phyloP scores from a whole-genome alignment of 108 stramenopile species.

The Fragilariopsis cylindrus region DNA sequence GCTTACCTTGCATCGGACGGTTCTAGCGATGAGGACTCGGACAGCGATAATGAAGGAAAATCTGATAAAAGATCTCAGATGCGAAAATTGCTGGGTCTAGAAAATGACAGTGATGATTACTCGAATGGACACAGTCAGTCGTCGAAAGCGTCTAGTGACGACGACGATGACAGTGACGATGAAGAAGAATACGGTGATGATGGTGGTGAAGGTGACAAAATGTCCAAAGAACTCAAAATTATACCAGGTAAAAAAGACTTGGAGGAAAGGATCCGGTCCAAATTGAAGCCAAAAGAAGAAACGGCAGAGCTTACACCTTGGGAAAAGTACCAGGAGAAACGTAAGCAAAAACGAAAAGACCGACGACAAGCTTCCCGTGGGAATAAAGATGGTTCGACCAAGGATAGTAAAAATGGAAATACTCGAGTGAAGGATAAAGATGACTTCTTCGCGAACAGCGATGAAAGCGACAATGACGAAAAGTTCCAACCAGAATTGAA shows the following conservation, averaged over 20 bases:
- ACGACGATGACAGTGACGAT: slow-evolving; percentile 25
- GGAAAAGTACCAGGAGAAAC: slow-evolving; percentile 85
- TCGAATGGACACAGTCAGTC: slow-evolving; percentile 3
- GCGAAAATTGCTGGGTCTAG: slow-evolving; percentile 58
- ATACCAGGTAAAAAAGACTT: slow-evolving; percentile 64
- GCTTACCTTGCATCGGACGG: slow-evolving; percentile 87
- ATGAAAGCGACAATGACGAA: slow-evolving; percentile 23
- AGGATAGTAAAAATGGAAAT: neutral
- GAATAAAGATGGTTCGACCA: slow-evolving; percentile 28
- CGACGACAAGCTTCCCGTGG: slow-evolving; percentile 51
- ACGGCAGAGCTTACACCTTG: slow-evolving; percentile 73
- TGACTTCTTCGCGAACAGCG: slow-evolving; percentile 49
- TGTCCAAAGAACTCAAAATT: slow-evolving; percentile 57
- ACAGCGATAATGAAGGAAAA: slow-evolving; percentile 34
- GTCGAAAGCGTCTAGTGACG: slow-evolving; percentile 5
- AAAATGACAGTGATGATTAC: slow-evolving; percentile 47
- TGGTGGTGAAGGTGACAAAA: slow-evolving; percentile 48
- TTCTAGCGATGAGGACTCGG: slow-evolving; percentile 66
- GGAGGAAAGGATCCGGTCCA: slow-evolving; percentile 77
- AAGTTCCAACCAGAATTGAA: neutral
- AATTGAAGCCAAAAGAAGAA: slow-evolving; percentile 45
- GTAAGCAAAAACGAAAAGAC: slow-evolving; percentile 81
- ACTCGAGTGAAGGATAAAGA: slow-evolving; percentile 18
- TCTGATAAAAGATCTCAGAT: slow-evolving; percentile 38
- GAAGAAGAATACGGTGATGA: slow-evolving; percentile 34